These are phyloP conservation scores for Sporopachydermia cereana DNA, from an alignment of 1,139 yeast species.

Conservation along the genomic window DNA sequence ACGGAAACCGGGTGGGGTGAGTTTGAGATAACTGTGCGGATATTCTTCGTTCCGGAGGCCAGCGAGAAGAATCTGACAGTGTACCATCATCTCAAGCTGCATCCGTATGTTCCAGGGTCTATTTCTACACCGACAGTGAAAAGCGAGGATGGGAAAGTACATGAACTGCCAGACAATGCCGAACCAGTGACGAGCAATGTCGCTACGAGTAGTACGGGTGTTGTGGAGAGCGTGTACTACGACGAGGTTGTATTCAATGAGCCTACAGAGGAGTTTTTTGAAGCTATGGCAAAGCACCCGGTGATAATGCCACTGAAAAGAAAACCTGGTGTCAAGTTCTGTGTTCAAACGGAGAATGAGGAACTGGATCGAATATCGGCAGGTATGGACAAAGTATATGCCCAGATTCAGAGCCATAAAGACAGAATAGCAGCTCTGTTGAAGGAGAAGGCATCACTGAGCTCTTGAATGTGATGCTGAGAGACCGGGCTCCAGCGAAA, in stretches of 20 bases:
- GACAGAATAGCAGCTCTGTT: neutral
- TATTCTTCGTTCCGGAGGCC: constrained; percentile 75
- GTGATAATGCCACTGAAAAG: constrained; percentile 57
- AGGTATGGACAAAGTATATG: constrained; percentile 47
- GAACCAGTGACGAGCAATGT: constrained; percentile 10
- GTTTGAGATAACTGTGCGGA: constrained; percentile 81
- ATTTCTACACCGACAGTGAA: constrained; percentile 15
- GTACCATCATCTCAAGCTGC: constrained; percentile 82
- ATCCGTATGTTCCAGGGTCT: constrained; percentile 58
- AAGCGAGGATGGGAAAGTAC: constrained; percentile 11
- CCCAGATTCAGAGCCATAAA: neutral
- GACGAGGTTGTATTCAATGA: constrained; percentile 93
- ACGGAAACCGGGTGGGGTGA: constrained; percentile 99
- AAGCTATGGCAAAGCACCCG: constrained; percentile 61
- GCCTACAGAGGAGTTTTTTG: constrained; percentile 85
- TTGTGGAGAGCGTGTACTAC: constrained; percentile 59
- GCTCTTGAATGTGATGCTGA: too few relatives aligned
- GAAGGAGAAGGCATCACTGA: constrained; percentile 2
- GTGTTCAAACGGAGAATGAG: constrained; percentile 55
- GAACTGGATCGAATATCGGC: constrained; percentile 65
- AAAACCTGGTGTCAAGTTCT: constrained; percentile 33
- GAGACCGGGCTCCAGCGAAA: too few relatives aligned
- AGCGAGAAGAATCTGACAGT: constrained; percentile 80
- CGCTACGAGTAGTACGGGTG: constrained; percentile 6
- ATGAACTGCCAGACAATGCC: constrained; percentile 7